Evolutionary conservation across 441 rosid species (phyloP), one percentile per base, ranked within the genome.

Genomic region (Aquilaria agallochum): DNA sequence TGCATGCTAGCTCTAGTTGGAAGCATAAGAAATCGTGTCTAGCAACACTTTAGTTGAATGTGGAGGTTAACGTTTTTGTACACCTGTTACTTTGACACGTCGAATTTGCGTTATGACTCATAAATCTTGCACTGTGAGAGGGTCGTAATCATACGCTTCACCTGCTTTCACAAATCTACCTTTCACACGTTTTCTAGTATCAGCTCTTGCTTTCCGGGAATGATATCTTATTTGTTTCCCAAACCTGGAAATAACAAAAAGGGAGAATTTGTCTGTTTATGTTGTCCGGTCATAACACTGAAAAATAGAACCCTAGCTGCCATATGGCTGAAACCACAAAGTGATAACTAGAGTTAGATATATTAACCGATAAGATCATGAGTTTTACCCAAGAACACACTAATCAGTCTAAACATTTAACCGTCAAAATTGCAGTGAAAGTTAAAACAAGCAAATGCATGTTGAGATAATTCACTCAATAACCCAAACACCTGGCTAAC

Each of bases 121-220:
- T 55, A 61, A 70, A 52, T 73, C 70, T n/a, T 68, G 50, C 5
- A 72, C 53, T 14, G 11, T 47, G 46, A 77, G 77, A 63, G 96
- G 92, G 53, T 89, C 90, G 72, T 78, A 84, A 54, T 86, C 96
- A 73, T 83, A 82, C 31, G 74, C 76, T 70, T 91, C 97, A 4
- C 84, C 87, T 7, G 91, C 89, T 77, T 92, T 89, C 58, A 89
- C 96, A 73, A 92, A 92, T 77, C 96, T 77, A n/a, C 96, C 97
- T 69, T 87, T 89, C 60, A 85, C 96, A 6, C 96, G 76, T 67
- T 85, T 92, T 69, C 97, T 85, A 7, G 88, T 83, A 57, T 92
- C 95, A 42, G 97, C 97, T 63, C 92, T 82, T 47, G 90, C 92
- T 78, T 90, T 90, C 3, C 92, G 82, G 45, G 95, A 85, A 55